These are phyloP conservation scores for Leishmania turanica DNA, from an alignment of 208 protist species.

Conservation along the genomic window DNA sequence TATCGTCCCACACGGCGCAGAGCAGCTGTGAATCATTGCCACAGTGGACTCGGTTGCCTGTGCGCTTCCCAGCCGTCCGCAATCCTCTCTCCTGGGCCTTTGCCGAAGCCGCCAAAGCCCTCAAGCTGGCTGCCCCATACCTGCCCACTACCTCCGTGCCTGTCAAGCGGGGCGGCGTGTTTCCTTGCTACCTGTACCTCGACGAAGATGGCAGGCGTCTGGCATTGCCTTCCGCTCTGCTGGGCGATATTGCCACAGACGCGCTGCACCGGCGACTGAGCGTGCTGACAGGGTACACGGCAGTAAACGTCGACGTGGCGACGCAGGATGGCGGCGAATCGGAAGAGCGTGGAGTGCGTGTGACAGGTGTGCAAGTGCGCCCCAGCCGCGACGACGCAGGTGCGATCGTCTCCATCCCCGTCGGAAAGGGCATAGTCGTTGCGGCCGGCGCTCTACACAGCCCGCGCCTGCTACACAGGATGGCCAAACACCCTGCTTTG, in stretches of 20 bases:
- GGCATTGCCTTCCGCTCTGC: conserved; percentile 37
- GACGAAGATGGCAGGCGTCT: conserved; percentile 62
- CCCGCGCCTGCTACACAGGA: conserved; percentile 44
- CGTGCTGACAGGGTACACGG: conserved; percentile 28
- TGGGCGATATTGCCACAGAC: conserved; percentile 22
- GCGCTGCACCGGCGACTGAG: conserved; percentile 22
- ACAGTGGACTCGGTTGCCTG: conserved; percentile 32
- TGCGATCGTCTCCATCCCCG: conserved; percentile 8
- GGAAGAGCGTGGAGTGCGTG: background rate
- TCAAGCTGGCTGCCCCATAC: conserved; percentile 21
- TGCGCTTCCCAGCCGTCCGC: conserved; percentile 32
- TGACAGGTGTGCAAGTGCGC: conserved; percentile 10
- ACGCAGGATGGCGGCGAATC: background rate
- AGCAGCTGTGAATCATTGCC: background rate
- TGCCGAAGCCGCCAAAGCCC: conserved; percentile 39
- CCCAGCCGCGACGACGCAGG: conserved; percentile 4
- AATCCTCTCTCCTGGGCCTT: conserved; percentile 77
- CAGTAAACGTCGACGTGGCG: conserved; percentile 23
- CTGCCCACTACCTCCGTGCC: conserved; percentile 20
- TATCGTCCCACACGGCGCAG: background rate
- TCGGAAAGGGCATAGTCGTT: conserved; percentile 53
- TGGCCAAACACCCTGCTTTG: background rate
- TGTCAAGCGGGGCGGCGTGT: conserved; percentile 31
- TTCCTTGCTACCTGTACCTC: conserved; percentile 46
- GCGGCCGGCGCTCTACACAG: conserved; percentile 55